Conservation (phyloP, 83 land plant species). For the Thuja plicata region DNA sequence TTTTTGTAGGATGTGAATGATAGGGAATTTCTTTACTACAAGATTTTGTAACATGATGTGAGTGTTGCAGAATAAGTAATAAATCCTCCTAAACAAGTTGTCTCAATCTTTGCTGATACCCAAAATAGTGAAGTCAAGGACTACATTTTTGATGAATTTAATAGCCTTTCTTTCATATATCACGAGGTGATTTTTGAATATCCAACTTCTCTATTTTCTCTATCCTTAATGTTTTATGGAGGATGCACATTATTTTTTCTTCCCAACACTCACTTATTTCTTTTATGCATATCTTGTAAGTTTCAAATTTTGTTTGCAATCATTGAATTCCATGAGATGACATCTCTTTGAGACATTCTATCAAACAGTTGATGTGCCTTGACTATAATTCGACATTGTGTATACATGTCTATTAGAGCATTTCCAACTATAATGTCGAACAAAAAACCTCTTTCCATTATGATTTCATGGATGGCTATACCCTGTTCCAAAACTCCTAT, state of each 20-base stretch:
- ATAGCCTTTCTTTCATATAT: conserved; percentile 86
- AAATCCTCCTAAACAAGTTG: conserved; percentile 98
- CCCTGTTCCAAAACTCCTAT: too few relatives aligned
- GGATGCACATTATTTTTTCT: not conserved
- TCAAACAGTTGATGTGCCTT: too few relatives aligned
- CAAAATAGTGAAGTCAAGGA: conserved; percentile 94
- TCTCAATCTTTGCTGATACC: conserved; percentile 93
- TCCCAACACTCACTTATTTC: not conserved
- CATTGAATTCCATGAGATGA: too few relatives aligned
- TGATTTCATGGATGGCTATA: too few relatives aligned
- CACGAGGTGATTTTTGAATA: conserved; percentile 56
- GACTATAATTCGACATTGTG: too few relatives aligned
- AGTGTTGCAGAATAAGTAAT: conserved; percentile 83
- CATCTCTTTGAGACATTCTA: too few relatives aligned
- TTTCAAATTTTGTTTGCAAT: too few relatives aligned
- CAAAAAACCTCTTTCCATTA: too few relatives aligned
- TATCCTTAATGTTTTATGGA: not conserved
- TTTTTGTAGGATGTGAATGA: conserved; percentile 96
- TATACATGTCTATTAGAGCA: too few relatives aligned
- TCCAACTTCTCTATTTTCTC: not conserved
- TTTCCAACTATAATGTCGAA: too few relatives aligned
- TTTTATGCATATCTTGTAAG: not conserved
- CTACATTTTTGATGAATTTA: conserved; percentile 96
- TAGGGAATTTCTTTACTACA: conserved; percentile 91
- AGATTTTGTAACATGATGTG: conserved; percentile 85